These are phyloP conservation scores for Komagataella kurtzmanii DNA, from an alignment of 805 yeast genomes.

Conservation along the genomic window DNA sequence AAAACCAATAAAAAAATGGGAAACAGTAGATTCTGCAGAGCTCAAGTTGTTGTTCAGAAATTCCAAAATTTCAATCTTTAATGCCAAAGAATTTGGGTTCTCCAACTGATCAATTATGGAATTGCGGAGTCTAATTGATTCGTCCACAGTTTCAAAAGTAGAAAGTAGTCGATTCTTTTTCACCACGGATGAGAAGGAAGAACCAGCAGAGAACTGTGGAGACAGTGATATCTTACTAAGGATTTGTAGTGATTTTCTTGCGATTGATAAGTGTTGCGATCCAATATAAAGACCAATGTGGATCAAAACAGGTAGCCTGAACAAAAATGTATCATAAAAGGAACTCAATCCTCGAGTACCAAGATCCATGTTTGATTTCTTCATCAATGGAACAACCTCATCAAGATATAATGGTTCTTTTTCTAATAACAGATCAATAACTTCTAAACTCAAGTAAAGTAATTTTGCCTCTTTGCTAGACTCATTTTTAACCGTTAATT, in stretches of 20 bases:
- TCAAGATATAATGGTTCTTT: slow-evolving; percentile 50
- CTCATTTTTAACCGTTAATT: slow-evolving; percentile 24
- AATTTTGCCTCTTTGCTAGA: slow-evolving; percentile 19
- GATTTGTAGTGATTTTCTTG: slow-evolving; percentile 38
- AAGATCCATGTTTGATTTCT: slow-evolving; percentile 23
- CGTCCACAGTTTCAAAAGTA: slow-evolving; percentile 64
- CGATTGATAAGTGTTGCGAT: slow-evolving; percentile 31
- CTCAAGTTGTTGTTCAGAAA: slow-evolving; percentile 40
- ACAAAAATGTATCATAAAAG: slow-evolving; percentile 60
- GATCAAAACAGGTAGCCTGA: slow-evolving; percentile 58
- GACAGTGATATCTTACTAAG: slow-evolving; percentile 36
- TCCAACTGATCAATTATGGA: slow-evolving; percentile 61
- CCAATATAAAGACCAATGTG: slow-evolving; percentile 70
- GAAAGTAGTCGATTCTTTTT: slow-evolving; percentile 53
- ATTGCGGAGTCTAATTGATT: slow-evolving; percentile 58
- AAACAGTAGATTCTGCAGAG: slow-evolving; percentile 29
- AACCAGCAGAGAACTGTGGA: slow-evolving; percentile 25
- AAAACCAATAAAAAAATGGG: slow-evolving; percentile 75
- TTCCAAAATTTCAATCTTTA: slow-evolving; percentile 46
- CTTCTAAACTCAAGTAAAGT: slow-evolving; percentile 26
- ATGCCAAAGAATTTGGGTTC: slow-evolving; percentile 24
- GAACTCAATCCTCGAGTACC: slow-evolving; percentile 51
- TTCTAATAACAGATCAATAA: slow-evolving; percentile 31
- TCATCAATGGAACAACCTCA: slow-evolving; percentile 36
- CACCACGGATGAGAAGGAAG: slow-evolving; percentile 14